Conservation (phyloP, 345 rosid species). For the Mangifera indica region DNA sequence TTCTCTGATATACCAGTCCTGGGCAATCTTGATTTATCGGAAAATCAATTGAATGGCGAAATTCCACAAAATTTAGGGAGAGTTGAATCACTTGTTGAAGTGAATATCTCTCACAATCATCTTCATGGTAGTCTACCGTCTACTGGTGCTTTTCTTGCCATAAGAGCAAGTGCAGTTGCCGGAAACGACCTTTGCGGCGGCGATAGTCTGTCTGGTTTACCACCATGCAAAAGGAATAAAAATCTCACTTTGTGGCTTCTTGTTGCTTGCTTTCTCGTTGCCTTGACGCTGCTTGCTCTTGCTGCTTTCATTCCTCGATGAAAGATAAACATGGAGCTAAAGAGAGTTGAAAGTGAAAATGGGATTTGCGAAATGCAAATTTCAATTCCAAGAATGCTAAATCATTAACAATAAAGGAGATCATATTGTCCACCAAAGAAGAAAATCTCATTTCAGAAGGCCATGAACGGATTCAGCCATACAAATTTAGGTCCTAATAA, state of each 20-base stretch:
- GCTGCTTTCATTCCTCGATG: slow-evolving; percentile 32
- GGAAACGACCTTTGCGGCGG: slow-evolving; percentile 77
- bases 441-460: slow-evolving; percentile 45
- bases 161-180: slow-evolving; percentile 57
- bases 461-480: slow-evolving; percentile 28
- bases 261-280: slow-evolving; percentile 38
- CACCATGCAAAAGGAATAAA: slow-evolving; percentile 49
- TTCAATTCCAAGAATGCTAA: slow-evolving; percentile 48
- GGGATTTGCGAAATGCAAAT: slow-evolving; percentile 67
- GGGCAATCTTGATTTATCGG: slow-evolving; percentile 72
- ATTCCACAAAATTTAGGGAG: slow-evolving; percentile 55
- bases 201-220: slow-evolving; percentile 37
- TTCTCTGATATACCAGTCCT: slow-evolving; percentile 59
- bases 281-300: slow-evolving; percentile 29
- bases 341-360: slow-evolving; percentile 61
- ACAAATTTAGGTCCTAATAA: slow-evolving; percentile 31
- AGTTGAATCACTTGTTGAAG: slow-evolving; percentile 52
- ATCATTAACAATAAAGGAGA: slow-evolving; percentile 37
- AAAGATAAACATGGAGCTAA: slow-evolving; percentile 31
- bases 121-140: slow-evolving; percentile 64
- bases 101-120: slow-evolving; percentile 63
- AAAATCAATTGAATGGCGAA: slow-evolving; percentile 59
- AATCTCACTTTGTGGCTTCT: slow-evolving; percentile 49
- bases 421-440: slow-evolving; percentile 43
- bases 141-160: slow-evolving; percentile 76